Base-by-base conservation (phyloP, 139 green algal species). In the Deuterostichococcus epilithicus region DNA sequence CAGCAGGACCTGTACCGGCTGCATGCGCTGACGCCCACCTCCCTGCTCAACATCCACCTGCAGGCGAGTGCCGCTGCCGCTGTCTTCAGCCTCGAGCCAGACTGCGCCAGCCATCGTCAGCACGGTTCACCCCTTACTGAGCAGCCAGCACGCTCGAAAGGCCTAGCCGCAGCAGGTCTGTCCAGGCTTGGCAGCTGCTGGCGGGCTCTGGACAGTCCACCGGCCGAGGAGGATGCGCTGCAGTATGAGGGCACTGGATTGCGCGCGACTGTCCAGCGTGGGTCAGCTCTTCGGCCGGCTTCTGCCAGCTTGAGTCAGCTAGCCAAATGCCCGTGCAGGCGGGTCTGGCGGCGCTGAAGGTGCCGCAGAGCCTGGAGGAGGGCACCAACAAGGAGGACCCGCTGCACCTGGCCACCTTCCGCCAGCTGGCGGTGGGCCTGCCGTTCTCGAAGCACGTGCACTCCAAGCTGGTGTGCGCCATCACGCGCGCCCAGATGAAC, bases 401-500 rank as follows among this genome's bases (percentile, higher is more conserved):
- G 2, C 77, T 97, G 76, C 86, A 89, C 67, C 78, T 90, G 38
- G 79, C 90, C 20, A 73, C 80, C 33, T 95, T 97, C 81, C 80
- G 87, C 32, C 44, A 80, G 30, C 87, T 98, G 32, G 92, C 94
- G 1, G 76, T 84, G 68, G 80, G 70, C 5, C 86, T 98, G 77
- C 94, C 94, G 1, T 93, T 80, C 65, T 83, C 92, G 45, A 97
- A 97, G 85, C 93, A 97, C 80, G 80, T 85, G 58, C 86, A 88
- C 80, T 95, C 87, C 75, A 96, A 94, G 81, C 91, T 98, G 42
- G 81, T 98, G 25, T 98, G 94, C 80, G 78, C 81, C 28, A 81
- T 98, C 5, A 96, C 89, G 0, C 80, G 81, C 4, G 85, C 91
- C 47, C 38, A 94, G 32, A 98, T 98, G 93, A 89, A 88, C 28